A percentile compares a stretch with the other conserved stretches of the same genome.
Conservation (phyloP, 305 asterid genomes). For the Fraxinus dipetala region DNA sequence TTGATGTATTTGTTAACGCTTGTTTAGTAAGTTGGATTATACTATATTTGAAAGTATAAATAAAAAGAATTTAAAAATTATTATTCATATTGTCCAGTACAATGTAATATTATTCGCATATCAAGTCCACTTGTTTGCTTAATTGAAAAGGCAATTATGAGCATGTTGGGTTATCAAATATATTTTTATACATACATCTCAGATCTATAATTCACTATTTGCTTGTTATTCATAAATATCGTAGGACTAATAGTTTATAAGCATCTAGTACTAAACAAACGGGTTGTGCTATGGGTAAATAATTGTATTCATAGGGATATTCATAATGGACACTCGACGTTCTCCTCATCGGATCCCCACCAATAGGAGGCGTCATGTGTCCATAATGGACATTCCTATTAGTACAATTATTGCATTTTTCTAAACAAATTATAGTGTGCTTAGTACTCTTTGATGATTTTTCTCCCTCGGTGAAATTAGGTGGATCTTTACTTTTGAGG, state of each 20-base stretch:
- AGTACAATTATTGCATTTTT: no score
- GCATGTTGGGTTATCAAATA: background rate
- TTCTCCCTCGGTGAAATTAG: background rate
- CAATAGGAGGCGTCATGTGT: no score
- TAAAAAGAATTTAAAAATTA: background rate
- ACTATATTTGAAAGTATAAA: background rate
- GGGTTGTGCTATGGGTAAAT: no score
- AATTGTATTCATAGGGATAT: no score
- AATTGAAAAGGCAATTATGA: background rate
- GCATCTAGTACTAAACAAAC: background rate
- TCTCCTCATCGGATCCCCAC: no score
- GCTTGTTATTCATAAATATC: background rate
- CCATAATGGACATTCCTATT: no score
- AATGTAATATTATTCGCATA: background rate
- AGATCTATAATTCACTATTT: background rate
- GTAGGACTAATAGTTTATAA: background rate
- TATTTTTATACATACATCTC: background rate
- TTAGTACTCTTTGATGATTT: background rate
- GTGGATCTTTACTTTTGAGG: background rate
- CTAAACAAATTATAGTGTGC: background rate
- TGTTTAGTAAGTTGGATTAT: constrained; percentile 15
- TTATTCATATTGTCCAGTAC: background rate
- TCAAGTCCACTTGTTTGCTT: background rate
- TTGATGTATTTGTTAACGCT: constrained; percentile 21
- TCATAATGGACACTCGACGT: no score